These are phyloP conservation scores for Warburgia ugandensis DNA, from an alignment of 164 flowering plant species.

Conservation along the genomic window DNA sequence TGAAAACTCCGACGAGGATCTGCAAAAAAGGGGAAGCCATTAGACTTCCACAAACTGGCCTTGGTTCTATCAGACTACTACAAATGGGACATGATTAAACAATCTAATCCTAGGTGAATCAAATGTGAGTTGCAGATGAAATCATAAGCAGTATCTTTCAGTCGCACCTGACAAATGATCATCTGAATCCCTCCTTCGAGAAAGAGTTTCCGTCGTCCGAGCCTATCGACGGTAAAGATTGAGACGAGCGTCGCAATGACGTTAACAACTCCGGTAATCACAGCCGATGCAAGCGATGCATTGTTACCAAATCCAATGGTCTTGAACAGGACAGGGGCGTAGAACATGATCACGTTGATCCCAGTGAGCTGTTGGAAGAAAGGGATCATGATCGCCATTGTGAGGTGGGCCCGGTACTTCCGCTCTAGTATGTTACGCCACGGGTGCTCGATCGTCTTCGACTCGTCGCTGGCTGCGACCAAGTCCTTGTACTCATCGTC, in stretches of 20 bases:
- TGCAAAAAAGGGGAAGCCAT: neutral
- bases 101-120: neutral
- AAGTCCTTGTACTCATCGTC: conserved; percentile 7
- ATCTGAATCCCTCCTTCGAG: conserved; percentile 14
- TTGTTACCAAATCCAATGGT: conserved; percentile 15
- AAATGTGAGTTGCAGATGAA: neutral
- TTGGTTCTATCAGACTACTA: neutral
- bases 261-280: conserved; percentile 14
- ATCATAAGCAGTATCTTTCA: neutral
- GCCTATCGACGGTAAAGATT: conserved; percentile 5
- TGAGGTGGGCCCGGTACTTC: conserved; percentile 12
- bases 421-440: conserved; percentile 9
- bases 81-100: neutral
- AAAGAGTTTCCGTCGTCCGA: conserved; percentile 3
- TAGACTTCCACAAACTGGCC: neutral
- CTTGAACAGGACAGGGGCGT: conserved; percentile 15
- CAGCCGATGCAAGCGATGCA: conserved; percentile 13
- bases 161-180: conserved; percentile 4
- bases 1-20: conserved; percentile 4
- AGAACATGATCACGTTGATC: conserved; percentile 17
- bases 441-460: conserved; percentile 6
- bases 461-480: conserved; percentile 4
- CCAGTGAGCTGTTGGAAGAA: conserved; percentile 17
- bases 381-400: conserved; percentile 11
- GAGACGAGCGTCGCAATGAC: conserved; percentile 12